Conservation (phyloP, 1,139 yeast species). For the Candida pseudoviswanathii region DNA sequence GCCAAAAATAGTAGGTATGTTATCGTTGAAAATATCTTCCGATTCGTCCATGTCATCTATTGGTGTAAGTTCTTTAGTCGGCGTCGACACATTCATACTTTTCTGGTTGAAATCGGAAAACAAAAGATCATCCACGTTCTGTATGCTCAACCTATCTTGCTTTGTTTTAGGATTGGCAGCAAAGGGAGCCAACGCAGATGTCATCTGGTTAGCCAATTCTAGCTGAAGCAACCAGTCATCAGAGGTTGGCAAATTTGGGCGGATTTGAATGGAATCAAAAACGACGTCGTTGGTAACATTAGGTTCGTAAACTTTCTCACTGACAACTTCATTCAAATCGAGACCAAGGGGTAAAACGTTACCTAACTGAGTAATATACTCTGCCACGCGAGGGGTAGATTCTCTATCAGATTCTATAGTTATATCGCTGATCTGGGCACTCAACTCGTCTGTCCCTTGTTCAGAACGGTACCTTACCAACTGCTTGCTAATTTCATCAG, state of each 20-base stretch:
- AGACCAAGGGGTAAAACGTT: constrained; percentile 32
- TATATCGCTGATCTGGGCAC: constrained; percentile 32
- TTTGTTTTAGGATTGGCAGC: constrained; percentile 17
- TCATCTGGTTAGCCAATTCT: constrained; percentile 54
- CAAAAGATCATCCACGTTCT: constrained; percentile 50
- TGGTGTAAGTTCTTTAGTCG: constrained; percentile 19
- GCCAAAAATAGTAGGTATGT: constrained; percentile 23
- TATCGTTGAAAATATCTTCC: constrained; percentile 22
- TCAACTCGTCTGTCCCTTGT: constrained; percentile 20
- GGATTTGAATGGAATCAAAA: constrained; percentile 34
- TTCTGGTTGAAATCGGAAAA: constrained; percentile 52
- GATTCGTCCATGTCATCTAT: constrained; percentile 18
- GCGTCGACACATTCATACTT: constrained; percentile 27
- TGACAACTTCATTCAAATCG: constrained; percentile 45
- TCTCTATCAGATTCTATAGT: constrained; percentile 30
- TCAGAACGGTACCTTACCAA: constrained; percentile 24
- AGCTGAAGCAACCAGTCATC: constrained; percentile 68
- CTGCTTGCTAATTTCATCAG: constrained; percentile 30
- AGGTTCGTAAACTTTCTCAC: constrained; percentile 74
- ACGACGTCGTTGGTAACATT: constrained; percentile 38
- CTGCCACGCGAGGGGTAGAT: constrained; percentile 14
- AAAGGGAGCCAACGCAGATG: constrained; percentile 48
- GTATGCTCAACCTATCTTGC: constrained; percentile 25
- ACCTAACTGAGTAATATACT: constrained; percentile 39
- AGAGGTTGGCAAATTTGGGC: constrained; percentile 49